These are phyloP conservation scores for Drechslerella dactyloides DNA, from an alignment of 2,329 filamentous ascomycete species.

Conservation along the genomic window DNA sequence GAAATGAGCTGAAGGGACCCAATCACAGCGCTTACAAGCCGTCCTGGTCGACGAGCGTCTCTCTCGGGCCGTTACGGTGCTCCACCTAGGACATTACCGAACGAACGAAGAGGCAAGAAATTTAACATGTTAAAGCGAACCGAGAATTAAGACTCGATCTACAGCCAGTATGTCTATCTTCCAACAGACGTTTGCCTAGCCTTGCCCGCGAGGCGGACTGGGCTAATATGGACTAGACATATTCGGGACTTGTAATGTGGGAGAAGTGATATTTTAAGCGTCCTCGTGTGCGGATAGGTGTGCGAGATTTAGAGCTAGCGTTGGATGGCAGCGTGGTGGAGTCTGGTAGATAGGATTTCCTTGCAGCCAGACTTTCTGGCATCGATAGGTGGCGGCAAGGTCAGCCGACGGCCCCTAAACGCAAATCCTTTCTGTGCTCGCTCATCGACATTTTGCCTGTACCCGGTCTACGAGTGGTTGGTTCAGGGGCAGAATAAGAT, in stretches of 20 bases:
- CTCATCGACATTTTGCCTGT: conserved; percentile 11
- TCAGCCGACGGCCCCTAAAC: conserved; percentile 16
- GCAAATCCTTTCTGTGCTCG: conserved; percentile 36
- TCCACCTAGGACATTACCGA: conserved; percentile 5
- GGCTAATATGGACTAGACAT: no score
- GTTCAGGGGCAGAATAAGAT: conserved; percentile 1
- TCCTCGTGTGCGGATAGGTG: conserved; percentile 3
- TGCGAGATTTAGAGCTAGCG: neutral
- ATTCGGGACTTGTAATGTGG: neutral
- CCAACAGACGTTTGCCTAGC: conserved; percentile 29
- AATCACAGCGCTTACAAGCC: conserved; percentile 28
- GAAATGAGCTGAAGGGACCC: conserved; percentile 50
- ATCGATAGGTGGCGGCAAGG: conserved; percentile 47
- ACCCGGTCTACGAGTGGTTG: conserved; percentile 7
- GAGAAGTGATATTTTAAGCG: neutral
- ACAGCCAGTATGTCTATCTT: neutral
- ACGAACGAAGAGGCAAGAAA: neutral
- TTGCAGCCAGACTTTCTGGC: conserved; percentile 42
- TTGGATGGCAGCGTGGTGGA: conserved; percentile 9
- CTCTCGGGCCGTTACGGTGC: conserved; percentile 45
- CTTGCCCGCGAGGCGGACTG: neutral
- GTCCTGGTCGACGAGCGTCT: neutral
- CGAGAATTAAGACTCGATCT: neutral
- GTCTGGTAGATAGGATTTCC: conserved; percentile 37
- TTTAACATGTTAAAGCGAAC: neutral